phyloP scores from a whole-genome alignment of 768 basidiomycete species.

The Tricholoma matsutake region DNA sequence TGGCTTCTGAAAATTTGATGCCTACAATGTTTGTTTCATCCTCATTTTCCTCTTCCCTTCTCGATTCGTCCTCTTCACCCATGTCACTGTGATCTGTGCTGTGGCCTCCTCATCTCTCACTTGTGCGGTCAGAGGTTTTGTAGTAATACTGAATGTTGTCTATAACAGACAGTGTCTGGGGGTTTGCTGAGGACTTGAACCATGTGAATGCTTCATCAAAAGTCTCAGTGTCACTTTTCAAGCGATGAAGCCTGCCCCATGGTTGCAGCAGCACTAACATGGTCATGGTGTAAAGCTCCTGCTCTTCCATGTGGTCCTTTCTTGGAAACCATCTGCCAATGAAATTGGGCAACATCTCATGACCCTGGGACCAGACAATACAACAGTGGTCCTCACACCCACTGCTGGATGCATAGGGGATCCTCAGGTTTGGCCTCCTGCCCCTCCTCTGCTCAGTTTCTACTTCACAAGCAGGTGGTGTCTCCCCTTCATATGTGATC shows the following conservation, averaged over 20 bases:
- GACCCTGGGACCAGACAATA: conserved; percentile 7
- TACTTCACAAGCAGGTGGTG: background rate
- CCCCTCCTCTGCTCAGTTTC: background rate
- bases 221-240: conserved; percentile 10
- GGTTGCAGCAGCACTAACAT: conserved; percentile 34
- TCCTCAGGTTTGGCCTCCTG: background rate
- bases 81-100: too few relatives aligned
- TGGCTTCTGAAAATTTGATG: background rate
- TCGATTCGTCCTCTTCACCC: too few relatives aligned
- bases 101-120: background rate
- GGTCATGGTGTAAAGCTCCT: conserved; percentile 24
- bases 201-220: conserved; percentile 22
- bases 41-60: background rate
- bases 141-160: conserved; percentile 33
- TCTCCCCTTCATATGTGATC: conserved; percentile 19
- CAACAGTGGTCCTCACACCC: background rate
- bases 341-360: conserved; percentile 34
- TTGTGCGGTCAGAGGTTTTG: conserved; percentile 19
- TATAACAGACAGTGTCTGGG: conserved; percentile 8
- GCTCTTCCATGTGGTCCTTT: conserved; percentile 12
- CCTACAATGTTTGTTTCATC: too few relatives aligned
- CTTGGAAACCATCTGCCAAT: conserved; percentile 31
- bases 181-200: conserved; percentile 11
- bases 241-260: conserved; percentile 25
- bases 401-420: background rate